Conservation (phyloP, 345 rosid genomes). For the Salix exigua region DNA sequence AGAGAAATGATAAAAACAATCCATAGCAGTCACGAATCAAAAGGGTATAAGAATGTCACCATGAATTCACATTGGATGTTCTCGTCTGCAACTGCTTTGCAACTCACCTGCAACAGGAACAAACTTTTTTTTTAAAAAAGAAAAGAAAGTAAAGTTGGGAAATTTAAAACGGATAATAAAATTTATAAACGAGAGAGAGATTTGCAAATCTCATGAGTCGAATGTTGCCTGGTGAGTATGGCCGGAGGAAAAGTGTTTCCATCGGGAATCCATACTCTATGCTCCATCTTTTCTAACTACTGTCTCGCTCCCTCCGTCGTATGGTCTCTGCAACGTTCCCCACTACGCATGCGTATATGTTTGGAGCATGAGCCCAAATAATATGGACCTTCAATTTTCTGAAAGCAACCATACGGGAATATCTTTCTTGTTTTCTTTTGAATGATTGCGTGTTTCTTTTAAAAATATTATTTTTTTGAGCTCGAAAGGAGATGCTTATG, state of each 20-base stretch:
- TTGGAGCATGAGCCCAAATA: not conserved
- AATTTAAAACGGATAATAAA: not conserved
- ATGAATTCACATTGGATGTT: conserved; percentile 78
- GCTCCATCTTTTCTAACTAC: conserved; percentile 24
- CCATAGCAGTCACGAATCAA: not conserved
- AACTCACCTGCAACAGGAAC: conserved; percentile 41
- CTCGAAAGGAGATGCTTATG: too few relatives aligned
- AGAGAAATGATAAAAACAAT: not conserved
- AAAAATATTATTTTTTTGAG: not conserved
- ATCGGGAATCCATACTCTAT: conserved; percentile 53
- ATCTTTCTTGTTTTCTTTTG: not conserved
- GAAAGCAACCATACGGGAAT: not conserved
- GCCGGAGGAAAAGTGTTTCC: conserved; percentile 56
- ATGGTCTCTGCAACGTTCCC: not conserved
- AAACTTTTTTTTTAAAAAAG: not conserved
- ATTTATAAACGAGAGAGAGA: not conserved
- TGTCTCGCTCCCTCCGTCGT: not conserved
- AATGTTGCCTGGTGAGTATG: conserved; percentile 67
- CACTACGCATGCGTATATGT: not conserved
- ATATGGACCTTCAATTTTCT: not conserved
- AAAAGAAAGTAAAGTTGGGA: not conserved
- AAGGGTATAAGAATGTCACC: conserved; percentile 33
- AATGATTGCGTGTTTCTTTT: not conserved
- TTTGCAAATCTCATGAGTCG: conserved; percentile 79
- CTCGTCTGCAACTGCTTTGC: conserved; percentile 69